Percentiles rank a stretch among this genome's conserved stretches.
phyloP scores from a whole-genome alignment of 2,329 filamentous ascomycete genomes.

The Claviceps fusiformis region DNA sequence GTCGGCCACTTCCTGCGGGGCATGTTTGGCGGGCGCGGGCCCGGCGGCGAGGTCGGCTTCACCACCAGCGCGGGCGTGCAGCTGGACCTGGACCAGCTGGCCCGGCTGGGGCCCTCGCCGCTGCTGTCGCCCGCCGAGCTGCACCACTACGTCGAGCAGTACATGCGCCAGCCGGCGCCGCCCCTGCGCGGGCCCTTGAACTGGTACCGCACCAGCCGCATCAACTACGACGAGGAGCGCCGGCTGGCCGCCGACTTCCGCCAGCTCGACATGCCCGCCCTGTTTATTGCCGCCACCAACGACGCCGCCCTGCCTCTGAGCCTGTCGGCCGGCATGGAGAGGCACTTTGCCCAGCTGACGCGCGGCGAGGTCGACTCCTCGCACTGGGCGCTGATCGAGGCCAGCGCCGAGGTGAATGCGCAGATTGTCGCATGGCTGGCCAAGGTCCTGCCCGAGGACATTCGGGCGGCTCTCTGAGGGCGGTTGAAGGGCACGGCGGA shows the following conservation, averaged over 20 bases:
- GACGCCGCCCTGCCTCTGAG: constrained; percentile 61
- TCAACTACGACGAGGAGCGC: constrained; percentile 67
- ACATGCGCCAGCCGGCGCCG: constrained; percentile 35
- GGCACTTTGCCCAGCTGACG: constrained; percentile 49
- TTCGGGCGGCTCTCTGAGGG: constrained; percentile 16
- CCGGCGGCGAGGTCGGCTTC: constrained; percentile 44
- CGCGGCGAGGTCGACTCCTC: constrained; percentile 50
- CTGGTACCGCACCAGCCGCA: constrained; percentile 67
- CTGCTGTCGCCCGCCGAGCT: constrained; percentile 57
- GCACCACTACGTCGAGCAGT: constrained; percentile 64
- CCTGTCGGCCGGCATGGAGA: constrained; percentile 60
- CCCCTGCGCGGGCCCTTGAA: constrained; percentile 71
- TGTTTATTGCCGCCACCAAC: constrained; percentile 60
- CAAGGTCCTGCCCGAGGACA: constrained; percentile 19
- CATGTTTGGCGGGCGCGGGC: constrained; percentile 53
- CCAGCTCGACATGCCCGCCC: constrained; percentile 46
- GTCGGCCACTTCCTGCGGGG: constrained; percentile 58
- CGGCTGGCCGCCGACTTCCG: constrained; percentile 42
- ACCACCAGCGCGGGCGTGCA: constrained; percentile 46
- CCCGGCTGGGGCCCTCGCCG: constrained; percentile 39
- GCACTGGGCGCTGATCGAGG: constrained; percentile 78
- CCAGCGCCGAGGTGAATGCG: constrained; percentile 54
- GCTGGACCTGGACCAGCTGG: constrained; percentile 40
- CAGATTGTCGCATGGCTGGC: constrained; percentile 53
- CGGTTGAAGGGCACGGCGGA: too few relatives aligned